Percentiles rank a stretch among this genome's conserved stretches.
Evolutionary conservation across 2,329 filamentous ascomycete species (phyloP).

Genomic region (Geosmithia putterillii): DNA sequence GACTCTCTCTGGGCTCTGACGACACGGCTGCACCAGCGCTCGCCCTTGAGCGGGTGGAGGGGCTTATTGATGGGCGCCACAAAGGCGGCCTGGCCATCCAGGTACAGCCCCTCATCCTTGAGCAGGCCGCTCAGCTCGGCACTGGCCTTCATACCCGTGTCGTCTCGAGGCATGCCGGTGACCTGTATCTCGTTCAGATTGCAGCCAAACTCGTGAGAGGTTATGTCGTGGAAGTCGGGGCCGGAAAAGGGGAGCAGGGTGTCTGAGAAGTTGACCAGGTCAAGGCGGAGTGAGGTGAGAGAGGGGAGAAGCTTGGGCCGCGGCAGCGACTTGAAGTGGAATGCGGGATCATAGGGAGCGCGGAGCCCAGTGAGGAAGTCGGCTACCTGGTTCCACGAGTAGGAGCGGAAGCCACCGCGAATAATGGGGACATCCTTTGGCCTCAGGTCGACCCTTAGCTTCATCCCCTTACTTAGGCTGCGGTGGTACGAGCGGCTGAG

Average conservation of each 20-base stretch:
- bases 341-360: slow-evolving; percentile 33
- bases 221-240: slow-evolving; percentile 36
- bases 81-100: slow-evolving; percentile 31
- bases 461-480: slow-evolving; percentile 26
- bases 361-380: slow-evolving; percentile 39
- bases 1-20: slow-evolving; percentile 28
- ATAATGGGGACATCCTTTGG: slow-evolving; percentile 31
- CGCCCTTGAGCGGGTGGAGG: slow-evolving; percentile 25
- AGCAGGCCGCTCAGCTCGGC: slow-evolving; percentile 37
- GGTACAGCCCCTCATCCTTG: slow-evolving; percentile 38
- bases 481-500: slow-evolving; percentile 28
- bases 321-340: slow-evolving; percentile 18
- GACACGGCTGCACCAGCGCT: slow-evolving; percentile 27
- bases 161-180: slow-evolving; percentile 38
- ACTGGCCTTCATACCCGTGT: slow-evolving; percentile 31
- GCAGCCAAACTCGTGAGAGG: slow-evolving; percentile 39
- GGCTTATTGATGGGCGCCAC: slow-evolving; percentile 22
- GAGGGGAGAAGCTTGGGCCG: slow-evolving; percentile 33
- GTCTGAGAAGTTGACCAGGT: slow-evolving; percentile 41
- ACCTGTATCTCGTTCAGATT: slow-evolving; percentile 39
- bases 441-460: slow-evolving; percentile 27
- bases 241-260: slow-evolving; percentile 31
- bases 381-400: slow-evolving; percentile 39
- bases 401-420: slow-evolving; percentile 40
- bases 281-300: slow-evolving; percentile 34